phyloP scores from a whole-genome alignment of 139 green algal species.

The Coelastrella sp. region DNA sequence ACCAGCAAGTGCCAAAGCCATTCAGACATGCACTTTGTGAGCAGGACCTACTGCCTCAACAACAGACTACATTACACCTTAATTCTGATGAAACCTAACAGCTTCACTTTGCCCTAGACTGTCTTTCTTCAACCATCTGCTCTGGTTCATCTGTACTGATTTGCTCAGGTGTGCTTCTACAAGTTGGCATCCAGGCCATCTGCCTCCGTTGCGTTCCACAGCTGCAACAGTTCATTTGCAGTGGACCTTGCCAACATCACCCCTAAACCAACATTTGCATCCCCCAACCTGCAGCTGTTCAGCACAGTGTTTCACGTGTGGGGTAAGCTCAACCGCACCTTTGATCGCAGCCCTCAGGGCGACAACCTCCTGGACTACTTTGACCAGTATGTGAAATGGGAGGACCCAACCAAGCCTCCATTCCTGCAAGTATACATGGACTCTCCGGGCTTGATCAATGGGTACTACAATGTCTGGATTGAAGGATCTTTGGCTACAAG shows the following conservation, averaged over 20 bases:
- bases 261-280: constrained; percentile 26
- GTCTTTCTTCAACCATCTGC: too few species aligned
- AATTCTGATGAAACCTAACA: too few species aligned
- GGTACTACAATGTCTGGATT: constrained; percentile 53
- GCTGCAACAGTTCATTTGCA: constrained; percentile 49
- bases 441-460: constrained; percentile 37
- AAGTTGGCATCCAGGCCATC: constrained; percentile 33
- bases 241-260: constrained; percentile 48
- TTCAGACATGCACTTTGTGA: too few species aligned
- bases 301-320: constrained; percentile 51
- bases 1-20: too few species aligned
- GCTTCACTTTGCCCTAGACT: too few species aligned
- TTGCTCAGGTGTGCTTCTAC: constrained; percentile 46
- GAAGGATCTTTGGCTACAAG: constrained; percentile 44
- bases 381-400: constrained; percentile 54
- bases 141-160: background rate
- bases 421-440: constrained; percentile 50
- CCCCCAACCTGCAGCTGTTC: constrained; percentile 40
- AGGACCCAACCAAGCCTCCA: constrained; percentile 22
- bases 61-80: too few species aligned
- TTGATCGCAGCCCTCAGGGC: constrained; percentile 20
- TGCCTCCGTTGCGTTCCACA: constrained; percentile 46
- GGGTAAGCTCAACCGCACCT: constrained; percentile 55
- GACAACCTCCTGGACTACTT: constrained; percentile 50
- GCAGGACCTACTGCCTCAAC: too few species aligned